Conservation (phyloP, 805 yeast species). For the Candida chilensis region DNA sequence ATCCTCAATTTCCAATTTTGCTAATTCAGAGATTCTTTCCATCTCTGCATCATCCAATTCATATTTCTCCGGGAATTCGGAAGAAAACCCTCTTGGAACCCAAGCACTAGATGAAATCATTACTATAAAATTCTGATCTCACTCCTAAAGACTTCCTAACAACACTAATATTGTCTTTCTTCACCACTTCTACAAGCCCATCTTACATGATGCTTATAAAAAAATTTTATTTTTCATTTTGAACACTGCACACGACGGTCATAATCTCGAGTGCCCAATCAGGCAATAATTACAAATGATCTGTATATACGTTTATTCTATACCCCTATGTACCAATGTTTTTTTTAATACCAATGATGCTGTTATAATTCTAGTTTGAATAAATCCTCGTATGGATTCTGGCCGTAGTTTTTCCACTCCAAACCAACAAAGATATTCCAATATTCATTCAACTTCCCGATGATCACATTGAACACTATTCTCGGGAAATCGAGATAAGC, state of each 20-base stretch:
- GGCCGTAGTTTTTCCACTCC: conserved; percentile 5
- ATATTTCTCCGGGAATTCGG: conserved; percentile 85
- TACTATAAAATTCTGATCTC: too few relatives aligned
- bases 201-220: too few relatives aligned
- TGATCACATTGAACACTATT: conserved; percentile 37
- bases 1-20: conserved; percentile 72
- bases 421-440: conserved; percentile 80
- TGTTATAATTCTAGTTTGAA: conserved; percentile 12
- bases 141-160: too few relatives aligned
- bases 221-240: too few relatives aligned
- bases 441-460: conserved; percentile 40
- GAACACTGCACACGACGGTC: too few relatives aligned
- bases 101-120: conserved; percentile 92
- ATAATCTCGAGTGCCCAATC: too few relatives aligned
- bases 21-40: conserved; percentile 81
- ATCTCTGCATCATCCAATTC: conserved; percentile 88
- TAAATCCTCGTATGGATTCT: conserved; percentile 10
- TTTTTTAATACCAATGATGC: too few relatives aligned
- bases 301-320: too few relatives aligned
- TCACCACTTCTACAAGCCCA: too few relatives aligned
- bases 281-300: too few relatives aligned
- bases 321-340: too few relatives aligned
- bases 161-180: too few relatives aligned
- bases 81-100: conserved; percentile 95
- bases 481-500: conserved; percentile 69